A percentile compares a stretch with the other conserved stretches of the same genome.
Conservation (phyloP, 805 yeast genomes). For the Wickerhamomyces strasburgensis region DNA sequence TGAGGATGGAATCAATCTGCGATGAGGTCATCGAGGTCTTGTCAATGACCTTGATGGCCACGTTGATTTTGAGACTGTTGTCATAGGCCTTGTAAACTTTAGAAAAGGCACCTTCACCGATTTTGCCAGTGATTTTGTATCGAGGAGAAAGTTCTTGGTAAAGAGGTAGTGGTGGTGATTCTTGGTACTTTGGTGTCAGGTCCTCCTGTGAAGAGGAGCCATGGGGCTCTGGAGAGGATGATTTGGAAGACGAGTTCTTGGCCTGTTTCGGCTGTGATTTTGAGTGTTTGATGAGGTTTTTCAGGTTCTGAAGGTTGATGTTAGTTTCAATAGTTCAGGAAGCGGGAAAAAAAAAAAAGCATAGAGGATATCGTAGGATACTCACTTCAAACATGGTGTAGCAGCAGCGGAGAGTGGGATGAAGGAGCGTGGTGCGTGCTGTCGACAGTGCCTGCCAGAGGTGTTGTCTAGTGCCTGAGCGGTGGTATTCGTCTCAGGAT, state of each 20-base stretch:
- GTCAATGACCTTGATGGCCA: conserved; percentile 57
- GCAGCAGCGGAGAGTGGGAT: background rate
- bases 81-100: conserved; percentile 61
- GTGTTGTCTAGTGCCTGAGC: no score
- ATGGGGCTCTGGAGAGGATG: no score
- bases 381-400: conserved; percentile 15
- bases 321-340: conserved; percentile 1
- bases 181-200: background rate
- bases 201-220: no score
- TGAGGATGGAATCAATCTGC: conserved; percentile 64
- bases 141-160: conserved; percentile 21
- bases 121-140: conserved; percentile 40
- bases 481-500: no score
- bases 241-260: background rate
- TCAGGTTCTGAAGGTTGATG: conserved; percentile 7
- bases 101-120: conserved; percentile 85
- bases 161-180: conserved; percentile 5
- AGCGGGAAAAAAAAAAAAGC: background rate
- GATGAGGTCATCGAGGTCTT: conserved; percentile 61
- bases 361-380: no score
- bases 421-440: no score
- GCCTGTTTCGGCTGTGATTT: conserved; percentile 1
- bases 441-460: no score
- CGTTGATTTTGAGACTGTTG: conserved; percentile 19
- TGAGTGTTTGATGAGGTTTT: conserved; percentile 11